Conservation (phyloP, 1,139 yeast genomes). For the Suhomyces chickasaworum region DNA sequence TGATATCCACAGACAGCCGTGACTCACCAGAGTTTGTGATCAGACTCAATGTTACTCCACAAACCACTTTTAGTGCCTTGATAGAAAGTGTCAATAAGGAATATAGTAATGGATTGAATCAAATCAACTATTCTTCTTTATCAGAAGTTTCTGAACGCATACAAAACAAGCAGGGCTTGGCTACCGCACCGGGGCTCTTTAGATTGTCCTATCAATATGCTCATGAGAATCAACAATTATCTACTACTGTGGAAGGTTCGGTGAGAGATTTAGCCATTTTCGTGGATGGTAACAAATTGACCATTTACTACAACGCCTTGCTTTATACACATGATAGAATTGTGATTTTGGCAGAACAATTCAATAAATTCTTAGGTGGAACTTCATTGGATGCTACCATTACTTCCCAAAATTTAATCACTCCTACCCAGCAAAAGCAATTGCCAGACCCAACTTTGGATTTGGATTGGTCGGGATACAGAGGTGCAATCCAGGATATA, state of each 20-base stretch:
- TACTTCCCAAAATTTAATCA: slow-evolving; percentile 67
- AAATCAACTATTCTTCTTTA: slow-evolving; percentile 49
- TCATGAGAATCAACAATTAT: slow-evolving; percentile 43
- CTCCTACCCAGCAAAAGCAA: slow-evolving; percentile 55
- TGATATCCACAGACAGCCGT: slow-evolving; percentile 67
- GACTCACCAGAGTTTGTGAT: slow-evolving; percentile 54
- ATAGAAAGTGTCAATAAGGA: slow-evolving; percentile 45
- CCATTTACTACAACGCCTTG: slow-evolving; percentile 71
- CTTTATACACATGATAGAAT: slow-evolving; percentile 74
- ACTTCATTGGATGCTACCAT: slow-evolving; percentile 45
- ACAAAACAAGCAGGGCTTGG: slow-evolving; percentile 51
- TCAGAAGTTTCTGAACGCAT: slow-evolving; percentile 58
- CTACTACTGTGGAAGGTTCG: slow-evolving; percentile 54
- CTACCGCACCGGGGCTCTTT: slow-evolving; percentile 64
- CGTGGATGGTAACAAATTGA: slow-evolving; percentile 30
- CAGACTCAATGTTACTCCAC: slow-evolving; percentile 60
- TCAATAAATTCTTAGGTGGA: slow-evolving; percentile 51
- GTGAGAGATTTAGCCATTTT: slow-evolving; percentile 66
- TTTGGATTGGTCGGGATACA: slow-evolving; percentile 86
- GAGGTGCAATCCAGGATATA: slow-evolving; percentile 96
- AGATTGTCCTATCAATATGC: slow-evolving; percentile 62
- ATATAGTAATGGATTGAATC: slow-evolving; percentile 39
- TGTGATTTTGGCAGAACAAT: slow-evolving; percentile 70
- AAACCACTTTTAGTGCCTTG: slow-evolving; percentile 55
- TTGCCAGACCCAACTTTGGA: slow-evolving; percentile 89